phyloP scores from a whole-genome alignment of 768 basidiomycete genomes.

The Udeniomyces megalosporus region DNA sequence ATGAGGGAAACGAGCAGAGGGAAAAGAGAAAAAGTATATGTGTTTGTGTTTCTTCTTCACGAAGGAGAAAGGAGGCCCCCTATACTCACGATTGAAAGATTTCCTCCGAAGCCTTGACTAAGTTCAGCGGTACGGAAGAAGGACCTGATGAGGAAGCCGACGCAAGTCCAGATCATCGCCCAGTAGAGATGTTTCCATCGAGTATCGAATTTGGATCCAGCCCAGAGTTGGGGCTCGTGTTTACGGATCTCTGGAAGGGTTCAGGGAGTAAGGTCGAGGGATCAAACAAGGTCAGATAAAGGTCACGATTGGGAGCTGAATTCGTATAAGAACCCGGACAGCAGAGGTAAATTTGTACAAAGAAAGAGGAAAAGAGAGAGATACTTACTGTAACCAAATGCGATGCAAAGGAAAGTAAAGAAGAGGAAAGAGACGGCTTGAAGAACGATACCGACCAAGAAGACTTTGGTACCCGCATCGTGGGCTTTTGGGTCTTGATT shows the following conservation, averaged over 20 bases:
- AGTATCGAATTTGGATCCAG: background rate
- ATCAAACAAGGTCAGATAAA: background rate
- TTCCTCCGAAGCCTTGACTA: background rate
- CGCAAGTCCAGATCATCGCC: conserved; percentile 9
- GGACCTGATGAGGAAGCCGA: conserved; percentile 33
- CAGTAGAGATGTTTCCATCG: conserved; percentile 9
- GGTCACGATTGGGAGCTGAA: background rate
- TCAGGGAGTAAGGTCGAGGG: too few relatives aligned
- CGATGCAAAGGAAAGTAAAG: background rate
- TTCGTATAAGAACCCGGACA: background rate
- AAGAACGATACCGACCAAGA: conserved; percentile 4
- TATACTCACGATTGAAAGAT: background rate
- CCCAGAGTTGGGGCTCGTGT: conserved; percentile 12
- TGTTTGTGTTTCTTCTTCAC: too few relatives aligned
- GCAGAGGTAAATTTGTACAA: background rate
- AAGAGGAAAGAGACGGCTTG: conserved; percentile 2
- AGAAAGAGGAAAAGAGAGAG: background rate
- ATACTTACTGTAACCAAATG: background rate
- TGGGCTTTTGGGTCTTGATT: background rate
- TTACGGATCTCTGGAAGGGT: conserved; percentile 1
- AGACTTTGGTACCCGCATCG: conserved; percentile 8
- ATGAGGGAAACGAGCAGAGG: too few relatives aligned
- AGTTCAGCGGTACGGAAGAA: conserved; percentile 9
- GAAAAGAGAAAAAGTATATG: too few relatives aligned
- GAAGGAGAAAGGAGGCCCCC: background rate